Evolutionary conservation across 495 filamentous ascomycete genomes (phyloP).

Genomic region (Tuber indicum): DNA sequence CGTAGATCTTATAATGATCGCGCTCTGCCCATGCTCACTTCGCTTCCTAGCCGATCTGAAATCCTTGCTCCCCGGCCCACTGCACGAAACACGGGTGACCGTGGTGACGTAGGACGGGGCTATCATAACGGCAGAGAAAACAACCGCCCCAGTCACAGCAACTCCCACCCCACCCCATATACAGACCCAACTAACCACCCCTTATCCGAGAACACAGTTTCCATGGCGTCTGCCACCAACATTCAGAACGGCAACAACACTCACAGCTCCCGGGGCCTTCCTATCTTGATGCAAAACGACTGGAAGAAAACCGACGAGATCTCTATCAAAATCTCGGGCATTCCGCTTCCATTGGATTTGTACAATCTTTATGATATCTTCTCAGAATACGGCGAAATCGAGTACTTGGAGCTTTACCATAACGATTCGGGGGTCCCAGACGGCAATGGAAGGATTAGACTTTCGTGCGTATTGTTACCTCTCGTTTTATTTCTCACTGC

Average conservation of each 20-base stretch:
- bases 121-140: neutral
- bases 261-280: neutral
- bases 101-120: neutral
- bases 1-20: neutral
- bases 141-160: neutral
- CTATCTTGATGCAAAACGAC: neutral
- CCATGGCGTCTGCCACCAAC: neutral
- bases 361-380: conserved; percentile 28
- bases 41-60: neutral
- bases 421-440: conserved; percentile 27
- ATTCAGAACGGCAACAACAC: neutral
- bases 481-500: neutral
- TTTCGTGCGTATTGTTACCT: conserved; percentile 34
- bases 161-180: neutral
- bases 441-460: conserved; percentile 39
- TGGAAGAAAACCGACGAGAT: neutral
- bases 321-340: neutral
- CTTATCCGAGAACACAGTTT: neutral
- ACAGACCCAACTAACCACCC: neutral
- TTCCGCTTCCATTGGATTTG: neutral
- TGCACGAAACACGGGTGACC: neutral
- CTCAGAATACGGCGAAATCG: conserved; percentile 35
- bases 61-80: neutral
- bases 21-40: neutral
- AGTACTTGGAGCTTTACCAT: conserved; percentile 42